Conservation (phyloP, 2,329 filamentous ascomycete species). For the Huntiella omanensis region DNA sequence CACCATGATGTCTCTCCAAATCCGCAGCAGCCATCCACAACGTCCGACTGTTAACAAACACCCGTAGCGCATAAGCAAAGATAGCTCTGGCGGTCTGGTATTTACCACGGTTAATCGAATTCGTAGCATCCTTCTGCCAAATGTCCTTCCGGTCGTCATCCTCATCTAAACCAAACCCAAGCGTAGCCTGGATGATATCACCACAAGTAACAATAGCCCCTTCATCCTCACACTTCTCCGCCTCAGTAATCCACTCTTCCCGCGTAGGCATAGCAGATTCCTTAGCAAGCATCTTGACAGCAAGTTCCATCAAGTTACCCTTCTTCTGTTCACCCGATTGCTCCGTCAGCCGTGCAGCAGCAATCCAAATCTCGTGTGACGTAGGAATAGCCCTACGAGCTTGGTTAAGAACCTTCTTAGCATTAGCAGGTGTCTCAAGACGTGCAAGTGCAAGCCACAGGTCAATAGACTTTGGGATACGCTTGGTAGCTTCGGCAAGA, state of each 20-base stretch:
- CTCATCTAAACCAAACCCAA: constrained; percentile 85
- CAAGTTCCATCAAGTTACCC: constrained; percentile 87
- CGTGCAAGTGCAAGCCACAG: constrained; percentile 87
- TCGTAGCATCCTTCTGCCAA: constrained; percentile 85
- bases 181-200: constrained; percentile 77
- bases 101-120: constrained; percentile 59
- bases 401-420: constrained; percentile 86
- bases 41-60: constrained; percentile 75
- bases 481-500: constrained; percentile 84
- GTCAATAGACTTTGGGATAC: constrained; percentile 85
- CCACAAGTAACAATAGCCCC: constrained; percentile 72
- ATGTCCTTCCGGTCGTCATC: constrained; percentile 91
- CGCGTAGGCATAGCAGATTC: constrained; percentile 93
- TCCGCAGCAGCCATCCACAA: constrained; percentile 85
- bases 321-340: constrained; percentile 61
- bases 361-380: constrained; percentile 92
- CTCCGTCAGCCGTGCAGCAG: constrained; percentile 77
- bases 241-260: constrained; percentile 91
- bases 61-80: constrained; percentile 72
- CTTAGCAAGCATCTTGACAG: constrained; percentile 69
- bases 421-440: constrained; percentile 75
- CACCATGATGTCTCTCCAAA: constrained; percentile 76
- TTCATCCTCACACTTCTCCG: constrained; percentile 86
- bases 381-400: constrained; percentile 86
- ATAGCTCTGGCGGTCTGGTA: constrained; percentile 89